Percentiles rank a stretch among this genome's conserved stretches.
Evolutionary conservation across 2,329 filamentous ascomycete species (phyloP).

Genomic region (Colletotrichum musicola): DNA sequence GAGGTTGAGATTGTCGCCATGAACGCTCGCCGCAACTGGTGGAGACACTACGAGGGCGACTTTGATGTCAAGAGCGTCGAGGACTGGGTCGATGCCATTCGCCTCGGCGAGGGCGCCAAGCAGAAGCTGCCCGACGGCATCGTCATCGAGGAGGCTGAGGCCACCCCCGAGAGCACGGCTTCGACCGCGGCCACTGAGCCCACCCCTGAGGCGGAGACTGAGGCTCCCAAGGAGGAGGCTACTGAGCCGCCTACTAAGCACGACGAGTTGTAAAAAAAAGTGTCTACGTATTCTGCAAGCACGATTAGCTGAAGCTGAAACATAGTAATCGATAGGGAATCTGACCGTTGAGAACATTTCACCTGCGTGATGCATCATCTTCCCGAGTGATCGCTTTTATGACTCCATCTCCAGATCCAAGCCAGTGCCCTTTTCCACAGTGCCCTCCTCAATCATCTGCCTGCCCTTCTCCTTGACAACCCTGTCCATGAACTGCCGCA

Average conservation of each 20-base stretch:
- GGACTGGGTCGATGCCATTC: conserved; percentile 90
- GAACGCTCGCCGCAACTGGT: conserved; percentile 90
- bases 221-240: conserved; percentile 53
- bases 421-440: conserved; percentile 61
- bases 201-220: conserved; percentile 41
- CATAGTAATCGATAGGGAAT: conserved; percentile 26
- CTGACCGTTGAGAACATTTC: conserved; percentile 25
- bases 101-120: conserved; percentile 88
- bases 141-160: conserved; percentile 52
- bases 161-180: conserved; percentile 17
- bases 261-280: conserved; percentile 61
- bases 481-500: conserved; percentile 83
- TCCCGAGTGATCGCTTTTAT: conserved; percentile 39
- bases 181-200: conserved; percentile 37
- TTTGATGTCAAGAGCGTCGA: conserved; percentile 76
- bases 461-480: conserved; percentile 80
- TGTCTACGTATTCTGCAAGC: conserved; percentile 8
- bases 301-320: conserved; percentile 27
- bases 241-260: conserved; percentile 50
- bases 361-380: conserved; percentile 30
- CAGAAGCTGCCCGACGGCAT: conserved; percentile 77
- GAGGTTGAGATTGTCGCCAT: conserved; percentile 82
- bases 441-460: conserved; percentile 71
- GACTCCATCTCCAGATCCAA: conserved; percentile 66
- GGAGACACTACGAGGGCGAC: conserved; percentile 76